Evolutionary conservation across 164 flowering plant genomes (phyloP).

Genomic region (Vitis amurensis): DNA sequence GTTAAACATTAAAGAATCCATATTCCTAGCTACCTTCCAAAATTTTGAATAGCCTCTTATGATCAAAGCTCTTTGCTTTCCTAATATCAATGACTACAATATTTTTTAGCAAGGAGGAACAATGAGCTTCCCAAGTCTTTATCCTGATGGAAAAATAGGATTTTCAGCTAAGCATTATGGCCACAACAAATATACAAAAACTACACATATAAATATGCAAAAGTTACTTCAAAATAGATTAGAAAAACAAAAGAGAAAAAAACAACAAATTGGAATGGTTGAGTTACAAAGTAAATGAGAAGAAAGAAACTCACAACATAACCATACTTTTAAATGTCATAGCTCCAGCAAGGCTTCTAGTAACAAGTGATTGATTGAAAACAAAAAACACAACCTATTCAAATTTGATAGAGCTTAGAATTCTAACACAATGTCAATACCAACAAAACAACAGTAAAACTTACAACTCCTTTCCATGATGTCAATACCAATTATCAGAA

Average conservation of each 20-base stretch:
- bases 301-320: constrained; percentile 14
- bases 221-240: too few species aligned
- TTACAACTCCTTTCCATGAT: constrained; percentile 14
- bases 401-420: too few species aligned
- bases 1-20: too few species aligned
- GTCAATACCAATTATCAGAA: constrained; percentile 25
- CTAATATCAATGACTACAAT: too few species aligned
- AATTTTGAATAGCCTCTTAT: too few species aligned
- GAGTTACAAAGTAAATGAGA: neutral
- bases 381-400: constrained; percentile 26
- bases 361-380: constrained; percentile 20
- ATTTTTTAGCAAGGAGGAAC: too few species aligned
- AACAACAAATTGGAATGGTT: neutral
- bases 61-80: too few species aligned
- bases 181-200: too few species aligned
- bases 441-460: constrained; percentile 9
- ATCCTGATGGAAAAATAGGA: too few species aligned
- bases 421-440: neutral
- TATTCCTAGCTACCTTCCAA: too few species aligned
- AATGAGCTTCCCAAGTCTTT: too few species aligned
- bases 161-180: too few species aligned
- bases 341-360: constrained; percentile 16
- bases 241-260: neutral
- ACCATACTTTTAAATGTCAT: constrained; percentile 10
- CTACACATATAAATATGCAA: constrained; percentile 23